Base-by-base conservation (phyloP, 2,329 filamentous ascomycete species). In the Colletotrichum salicis region DNA sequence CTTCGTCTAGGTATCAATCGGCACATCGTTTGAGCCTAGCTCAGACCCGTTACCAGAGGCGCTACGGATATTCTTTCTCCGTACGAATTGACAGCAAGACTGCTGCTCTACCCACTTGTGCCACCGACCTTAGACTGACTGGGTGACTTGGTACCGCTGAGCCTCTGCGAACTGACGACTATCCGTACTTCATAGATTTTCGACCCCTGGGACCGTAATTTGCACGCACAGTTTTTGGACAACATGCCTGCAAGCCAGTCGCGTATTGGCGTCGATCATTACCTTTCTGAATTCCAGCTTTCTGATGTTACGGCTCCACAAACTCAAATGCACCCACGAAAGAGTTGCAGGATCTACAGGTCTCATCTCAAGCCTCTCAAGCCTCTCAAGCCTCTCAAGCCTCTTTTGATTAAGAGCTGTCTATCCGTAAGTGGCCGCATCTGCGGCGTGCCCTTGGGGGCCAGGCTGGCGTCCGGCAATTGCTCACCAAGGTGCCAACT, bases 281-380 rank as follows among this genome's bases (percentile, higher is more conserved):
- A 24, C 65, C 54, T 3, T 52, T 64, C n/a, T 57, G 8, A 22
- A 59, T 59, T 7, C 24, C 45, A 37, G 19, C 41, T 58, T 59
- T 33, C 33, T 60, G 33, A 63, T 71, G 64, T 71, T 64, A 69
- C 65, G 59, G 65, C 59, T 60, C 69, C 65, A 69, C 59, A 63
- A 67, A 68, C 65, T 59, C 58, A 58, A 69, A 56, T 60, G 59
- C 54, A 69, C 59, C 45, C 41, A 60, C 59, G 52, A 54, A 54
- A 68, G 41, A 64, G 59, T 59, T 45, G 54, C 69, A 69, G 59
- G 65, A 71, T 71, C 69, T 71, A 69, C 59, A 35, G 59, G 69
- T 63, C 58, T 71, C 65, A 71, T 71, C 69, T 71, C 58, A 71
- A 62, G 64, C 69, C 54, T 71, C 57, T 59, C 63, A 60, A 59